Base-by-base conservation (phyloP, 148 eudicot species). In the Cornus controversa region DNA sequence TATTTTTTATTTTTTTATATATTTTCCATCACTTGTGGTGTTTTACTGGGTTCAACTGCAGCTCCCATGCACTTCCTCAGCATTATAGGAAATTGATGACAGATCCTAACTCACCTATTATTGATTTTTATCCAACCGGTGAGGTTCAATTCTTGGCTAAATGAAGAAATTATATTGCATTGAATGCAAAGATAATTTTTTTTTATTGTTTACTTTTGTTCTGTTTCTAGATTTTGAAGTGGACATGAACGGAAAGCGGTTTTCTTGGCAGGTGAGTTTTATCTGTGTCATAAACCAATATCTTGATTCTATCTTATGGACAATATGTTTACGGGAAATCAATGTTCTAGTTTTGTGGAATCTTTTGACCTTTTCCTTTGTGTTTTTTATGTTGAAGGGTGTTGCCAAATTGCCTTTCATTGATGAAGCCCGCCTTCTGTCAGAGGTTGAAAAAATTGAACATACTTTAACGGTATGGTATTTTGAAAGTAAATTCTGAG, bases 161-260 rank as follows among this genome's bases (percentile, higher is more conserved):
- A 47, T 65, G 69, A 58, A 29, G n/a, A 36, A 28, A 7, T 3
- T 54, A 8, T 70, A 29, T 24, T 5, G 40, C 6, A 0, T 60
- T 24, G 4, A 23, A 28, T 63, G 64, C 42, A 16, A 28, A 73
- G 15, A 70, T 71, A 23, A 24, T 47, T 3, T 14, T n/a, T 0
- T 60, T 28, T 65, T 20, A 22, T 57, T 40, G 54, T 40, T 58
- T 47, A 14, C 26, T 37, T 47, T 67, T 28, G 58, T 63, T 73
- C 50, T 67, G 24, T 11, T 71, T 68, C 45, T 24, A 93, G 99
- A 96, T 84, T 96, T 96, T 80, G 99, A 93, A 73, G 90, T 92
- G 36, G 99, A 96, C 84, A 93, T 96, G 97, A 92, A 92, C 76
- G 99, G 99, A 26, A 93, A 96, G 84, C 89, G 98, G 50, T 96